Evolutionary conservation across 805 yeast species (phyloP).

Genomic region (Wickerhamiella lipophila): DNA sequence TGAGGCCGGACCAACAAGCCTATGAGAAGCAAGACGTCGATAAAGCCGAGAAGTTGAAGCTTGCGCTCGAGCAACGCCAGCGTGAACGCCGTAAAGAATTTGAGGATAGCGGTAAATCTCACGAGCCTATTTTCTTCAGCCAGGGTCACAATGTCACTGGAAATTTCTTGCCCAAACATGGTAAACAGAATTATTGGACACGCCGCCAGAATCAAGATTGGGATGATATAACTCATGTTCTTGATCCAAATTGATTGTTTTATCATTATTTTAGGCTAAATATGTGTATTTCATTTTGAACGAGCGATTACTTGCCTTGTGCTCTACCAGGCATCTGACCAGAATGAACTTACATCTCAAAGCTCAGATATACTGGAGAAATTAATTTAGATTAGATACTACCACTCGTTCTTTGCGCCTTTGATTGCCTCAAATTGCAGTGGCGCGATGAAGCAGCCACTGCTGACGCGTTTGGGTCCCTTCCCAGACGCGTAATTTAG

Average conservation of each 20-base stretch:
- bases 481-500: not conserved
- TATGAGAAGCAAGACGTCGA: constrained; percentile 51
- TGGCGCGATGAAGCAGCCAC: not conserved
- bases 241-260: not conserved
- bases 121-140: constrained; percentile 53
- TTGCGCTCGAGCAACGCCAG: constrained; percentile 64
- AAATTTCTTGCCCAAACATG: constrained; percentile 33
- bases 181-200: constrained; percentile 59
- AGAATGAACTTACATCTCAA: too few relatives aligned
- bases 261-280: not conserved
- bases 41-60: constrained; percentile 58
- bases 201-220: constrained; percentile 34
- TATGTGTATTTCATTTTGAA: not conserved
- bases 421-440: not conserved
- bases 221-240: constrained; percentile 6
- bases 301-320: too few relatives aligned
- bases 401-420: too few relatives aligned
- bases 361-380: too few relatives aligned
- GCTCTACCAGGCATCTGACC: too few relatives aligned
- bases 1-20: constrained; percentile 69
- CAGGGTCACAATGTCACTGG: constrained; percentile 30
- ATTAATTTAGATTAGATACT: too few relatives aligned
- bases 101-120: constrained; percentile 35
- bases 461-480: not conserved
- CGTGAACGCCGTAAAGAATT: constrained; percentile 55